phyloP scores from a whole-genome alignment of 352 stramenopile species.

The Phytopythium litorale region DNA sequence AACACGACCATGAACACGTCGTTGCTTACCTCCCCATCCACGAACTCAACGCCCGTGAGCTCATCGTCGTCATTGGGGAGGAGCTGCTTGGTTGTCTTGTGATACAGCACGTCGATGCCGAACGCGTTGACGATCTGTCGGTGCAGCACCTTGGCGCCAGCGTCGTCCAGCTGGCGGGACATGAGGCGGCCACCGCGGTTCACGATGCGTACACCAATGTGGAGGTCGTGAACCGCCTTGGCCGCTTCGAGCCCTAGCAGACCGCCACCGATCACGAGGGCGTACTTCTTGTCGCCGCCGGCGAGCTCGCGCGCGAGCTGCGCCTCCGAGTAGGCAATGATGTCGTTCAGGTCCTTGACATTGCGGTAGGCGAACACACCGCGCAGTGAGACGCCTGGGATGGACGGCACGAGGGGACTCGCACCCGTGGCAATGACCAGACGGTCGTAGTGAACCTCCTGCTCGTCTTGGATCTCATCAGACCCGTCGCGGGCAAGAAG shows the following conservation, averaged over 20 bases:
- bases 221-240: slow-evolving; percentile 90
- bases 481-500: slow-evolving; percentile 15
- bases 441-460: slow-evolving; percentile 79
- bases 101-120: slow-evolving; percentile 85
- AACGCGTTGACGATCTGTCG: slow-evolving; percentile 86
- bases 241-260: slow-evolving; percentile 84
- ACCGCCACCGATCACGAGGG: slow-evolving; percentile 65
- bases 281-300: slow-evolving; percentile 27
- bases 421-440: slow-evolving; percentile 89
- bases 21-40: slow-evolving; percentile 68
- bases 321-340: slow-evolving; percentile 81
- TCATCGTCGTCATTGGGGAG: slow-evolving; percentile 16
- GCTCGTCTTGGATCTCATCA: slow-evolving; percentile 31
- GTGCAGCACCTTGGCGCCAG: slow-evolving; percentile 86
- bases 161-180: slow-evolving; percentile 91
- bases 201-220: slow-evolving; percentile 85
- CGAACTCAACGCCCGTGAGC: slow-evolving; percentile 59
- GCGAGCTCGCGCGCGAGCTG: slow-evolving; percentile 25
- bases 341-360: slow-evolving; percentile 89
- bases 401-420: slow-evolving; percentile 83
- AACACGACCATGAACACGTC: slow-evolving; percentile 93
- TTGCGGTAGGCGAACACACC: slow-evolving; percentile 94
- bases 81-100: slow-evolving; percentile 75
- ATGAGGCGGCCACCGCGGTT: slow-evolving; percentile 91
- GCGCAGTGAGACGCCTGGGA: slow-evolving; percentile 72